Evolutionary conservation across 1,139 yeast species (phyloP).

Genomic region (Komagataea norvegica): DNA sequence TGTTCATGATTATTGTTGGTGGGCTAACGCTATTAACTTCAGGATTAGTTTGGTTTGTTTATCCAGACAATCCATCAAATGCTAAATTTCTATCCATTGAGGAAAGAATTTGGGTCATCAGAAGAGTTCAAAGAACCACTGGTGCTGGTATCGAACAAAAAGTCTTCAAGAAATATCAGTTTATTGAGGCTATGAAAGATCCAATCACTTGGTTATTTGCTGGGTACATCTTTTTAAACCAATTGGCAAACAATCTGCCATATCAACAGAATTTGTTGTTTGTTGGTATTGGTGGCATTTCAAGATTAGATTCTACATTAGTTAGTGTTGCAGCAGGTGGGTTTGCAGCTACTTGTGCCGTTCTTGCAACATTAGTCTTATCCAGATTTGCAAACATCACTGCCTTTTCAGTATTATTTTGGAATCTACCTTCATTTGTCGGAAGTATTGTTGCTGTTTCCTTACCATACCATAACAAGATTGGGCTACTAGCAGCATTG

Average conservation of each 20-base stretch:
- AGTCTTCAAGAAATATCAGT: slow-evolving; percentile 49
- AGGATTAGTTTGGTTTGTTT: slow-evolving; percentile 36
- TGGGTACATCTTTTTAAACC: slow-evolving; percentile 34
- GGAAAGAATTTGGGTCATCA: slow-evolving; percentile 51
- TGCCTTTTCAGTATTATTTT: slow-evolving; percentile 6
- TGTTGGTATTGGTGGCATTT: slow-evolving; percentile 26
- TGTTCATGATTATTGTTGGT: slow-evolving; percentile 45
- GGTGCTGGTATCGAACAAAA: slow-evolving; percentile 38
- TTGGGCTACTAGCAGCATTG: slow-evolving; percentile 32
- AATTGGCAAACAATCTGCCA: slow-evolving; percentile 38
- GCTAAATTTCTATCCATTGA: slow-evolving; percentile 45
- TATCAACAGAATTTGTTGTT: slow-evolving; percentile 34
- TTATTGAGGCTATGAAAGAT: slow-evolving; percentile 41
- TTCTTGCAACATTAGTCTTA: neutral
- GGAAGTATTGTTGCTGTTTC: slow-evolving; percentile 30
- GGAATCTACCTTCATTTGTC: slow-evolving; percentile 15
- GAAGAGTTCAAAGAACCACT: slow-evolving; percentile 45
- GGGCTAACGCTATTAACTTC: slow-evolving; percentile 44
- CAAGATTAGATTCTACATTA: slow-evolving; percentile 26
- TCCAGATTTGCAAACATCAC: slow-evolving; percentile 12
- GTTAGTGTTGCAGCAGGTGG: slow-evolving; percentile 29
- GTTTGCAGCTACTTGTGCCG: slow-evolving; percentile 1
- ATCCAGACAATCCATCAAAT: slow-evolving; percentile 47
- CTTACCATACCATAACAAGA: slow-evolving; percentile 27
- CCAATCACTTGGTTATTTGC: slow-evolving; percentile 48